A percentile compares a stretch with the other conserved stretches of the same genome.
Conservation (phyloP, 352 stramenopile species). For the Paralagenidium karlingii region DNA sequence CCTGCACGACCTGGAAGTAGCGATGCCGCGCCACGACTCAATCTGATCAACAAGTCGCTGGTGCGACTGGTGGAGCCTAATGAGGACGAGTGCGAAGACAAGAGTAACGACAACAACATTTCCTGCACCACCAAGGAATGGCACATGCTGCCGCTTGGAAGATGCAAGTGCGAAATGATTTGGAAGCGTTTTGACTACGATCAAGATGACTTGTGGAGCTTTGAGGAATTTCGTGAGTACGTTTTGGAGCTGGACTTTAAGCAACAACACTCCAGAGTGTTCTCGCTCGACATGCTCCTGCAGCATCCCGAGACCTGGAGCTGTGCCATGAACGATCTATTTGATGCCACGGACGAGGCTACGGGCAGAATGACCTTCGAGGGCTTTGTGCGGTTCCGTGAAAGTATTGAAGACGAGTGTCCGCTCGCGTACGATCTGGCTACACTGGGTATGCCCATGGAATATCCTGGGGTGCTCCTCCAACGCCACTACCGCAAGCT, state of each 20-base stretch:
- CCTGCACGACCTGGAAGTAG: conserved; percentile 2
- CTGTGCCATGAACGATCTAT: conserved; percentile 54
- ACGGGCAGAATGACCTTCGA: conserved; percentile 30
- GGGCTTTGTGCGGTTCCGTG: conserved; percentile 41
- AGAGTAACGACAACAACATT: too few relatives aligned
- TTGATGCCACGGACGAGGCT: conserved; percentile 21
- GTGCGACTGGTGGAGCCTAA: conserved; percentile 10
- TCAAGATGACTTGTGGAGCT: conserved; percentile 30
- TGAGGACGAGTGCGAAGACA: conserved; percentile 12
- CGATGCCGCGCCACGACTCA: too few relatives aligned
- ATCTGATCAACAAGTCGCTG: too few relatives aligned
- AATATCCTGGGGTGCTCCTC: conserved; percentile 19
- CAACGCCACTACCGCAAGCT: conserved; percentile 10
- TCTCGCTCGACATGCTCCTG: too few relatives aligned
- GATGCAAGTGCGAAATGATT: conserved; percentile 29
- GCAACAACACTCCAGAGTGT: too few relatives aligned
- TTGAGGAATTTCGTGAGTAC: conserved; percentile 54
- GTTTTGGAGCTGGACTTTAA: conserved; percentile 23
- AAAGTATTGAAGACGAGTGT: conserved; percentile 24
- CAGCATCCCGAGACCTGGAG: conserved; percentile 25
- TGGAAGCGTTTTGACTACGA: conserved; percentile 46
- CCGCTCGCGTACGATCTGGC: conserved; percentile 25
- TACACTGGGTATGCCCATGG: conserved; percentile 19
- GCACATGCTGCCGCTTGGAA: conserved; percentile 22
- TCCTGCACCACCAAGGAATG: conserved; percentile 22